Base-by-base conservation (phyloP, 2,329 filamentous ascomycete genomes). In the Trichothecium roseum region DNA sequence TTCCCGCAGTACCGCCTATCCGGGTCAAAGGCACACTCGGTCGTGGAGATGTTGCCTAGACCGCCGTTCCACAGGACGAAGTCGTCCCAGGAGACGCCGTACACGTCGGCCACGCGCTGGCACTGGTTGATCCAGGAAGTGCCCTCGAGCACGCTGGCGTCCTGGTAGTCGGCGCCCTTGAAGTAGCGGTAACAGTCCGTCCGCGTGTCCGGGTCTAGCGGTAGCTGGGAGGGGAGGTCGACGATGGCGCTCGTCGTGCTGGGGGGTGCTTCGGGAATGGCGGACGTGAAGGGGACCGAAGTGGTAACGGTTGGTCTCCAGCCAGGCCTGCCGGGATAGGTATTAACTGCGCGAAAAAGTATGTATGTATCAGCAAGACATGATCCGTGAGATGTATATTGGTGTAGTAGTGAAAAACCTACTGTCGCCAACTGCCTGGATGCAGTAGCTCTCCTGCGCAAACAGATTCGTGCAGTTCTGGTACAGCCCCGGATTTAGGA, bases 381-480 rank as follows among this genome's bases (percentile, higher is more conserved):
- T n/a, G n/a, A n/a, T n/a, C n/a, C n/a, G 32, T 10, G 18, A 13
- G 30, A 36, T n/a, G n/a, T 40, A 38, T 32, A 30, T 37, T 28
- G n/a, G 36, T 24, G 39, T 28, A 7, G 31, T 35, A 26, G 35
- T 32, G 24, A 40, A 42, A 5, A 20, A 16, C 10, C 33, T 38
- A 10, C 40, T 54, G 22, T 49, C 44, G n/a, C 52, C 53, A 0
- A 56, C 52, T 0, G 57, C 33, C 32, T 46, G 35, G 8, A 61
- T 45, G 39, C 56, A 62, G 42, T 61, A 62, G 27, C 38, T 43
- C 18, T 49, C 44, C 1, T 46, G 34, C 1, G 46, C 47, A 5
- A 36, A 51, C 9, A 60, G 42, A 33, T 60, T 60, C 9, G 53
- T 56, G 40, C 54, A 60, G 34, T 56, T 50, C 2, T 29, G 15